These are phyloP conservation scores for Orychophragmus violaceus DNA, from an alignment of 345 rosid species.

Conservation along the genomic window DNA sequence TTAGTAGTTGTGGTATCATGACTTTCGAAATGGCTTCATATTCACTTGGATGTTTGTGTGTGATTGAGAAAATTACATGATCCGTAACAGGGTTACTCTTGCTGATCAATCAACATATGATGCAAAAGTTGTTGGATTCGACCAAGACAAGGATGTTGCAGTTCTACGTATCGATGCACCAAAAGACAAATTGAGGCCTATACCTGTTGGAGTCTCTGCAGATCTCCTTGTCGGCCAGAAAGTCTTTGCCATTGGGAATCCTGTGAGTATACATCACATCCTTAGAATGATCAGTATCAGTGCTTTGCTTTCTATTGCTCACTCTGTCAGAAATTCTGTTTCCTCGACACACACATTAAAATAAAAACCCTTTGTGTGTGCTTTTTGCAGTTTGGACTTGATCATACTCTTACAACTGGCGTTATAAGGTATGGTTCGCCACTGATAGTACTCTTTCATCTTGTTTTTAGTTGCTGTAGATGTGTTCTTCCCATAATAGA, in stretches of 20 bases:
- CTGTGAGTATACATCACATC: slow-evolving; percentile 49
- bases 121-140: slow-evolving; percentile 88
- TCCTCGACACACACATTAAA: neutral
- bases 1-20: neutral
- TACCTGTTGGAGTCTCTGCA: slow-evolving; percentile 87
- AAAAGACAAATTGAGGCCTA: slow-evolving; percentile 62
- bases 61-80: neutral
- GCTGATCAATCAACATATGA: slow-evolving; percentile 81
- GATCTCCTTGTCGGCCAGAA: slow-evolving; percentile 97
- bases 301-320: neutral
- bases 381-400: slow-evolving; percentile 81
- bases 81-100: slow-evolving; percentile 66
- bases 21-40: neutral
- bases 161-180: slow-evolving; percentile 74
- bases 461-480: neutral
- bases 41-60: neutral
- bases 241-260: slow-evolving; percentile 95
- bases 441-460: neutral
- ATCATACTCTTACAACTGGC: slow-evolving; percentile 93
- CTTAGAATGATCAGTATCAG: neutral
- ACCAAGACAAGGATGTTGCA: slow-evolving; percentile 98
- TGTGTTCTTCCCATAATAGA: neutral
- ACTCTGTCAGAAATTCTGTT: neutral
- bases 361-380: neutral
- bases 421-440: slow-evolving; percentile 62